phyloP scores from a whole-genome alignment of 2,329 filamentous ascomycete genomes.

The Ophiognomonia clavigignenti-juglandacearum region DNA sequence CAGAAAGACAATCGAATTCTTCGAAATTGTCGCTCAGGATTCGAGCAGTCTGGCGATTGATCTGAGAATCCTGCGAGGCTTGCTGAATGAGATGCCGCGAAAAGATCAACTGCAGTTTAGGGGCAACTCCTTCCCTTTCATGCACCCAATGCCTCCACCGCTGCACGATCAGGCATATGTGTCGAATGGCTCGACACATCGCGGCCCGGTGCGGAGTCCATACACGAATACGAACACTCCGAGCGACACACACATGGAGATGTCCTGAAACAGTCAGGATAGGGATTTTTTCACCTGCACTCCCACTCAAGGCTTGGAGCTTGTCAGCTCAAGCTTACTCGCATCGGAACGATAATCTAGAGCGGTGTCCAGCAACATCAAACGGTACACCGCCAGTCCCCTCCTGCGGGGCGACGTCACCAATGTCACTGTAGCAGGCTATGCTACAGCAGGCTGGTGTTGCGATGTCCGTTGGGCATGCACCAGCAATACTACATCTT shows the following conservation, averaged over 20 bases:
- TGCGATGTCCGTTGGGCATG: not conserved
- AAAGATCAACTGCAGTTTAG: conserved; percentile 5
- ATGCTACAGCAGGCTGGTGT: too few relatives aligned
- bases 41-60: conserved; percentile 73
- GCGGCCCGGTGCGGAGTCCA: conserved; percentile 6
- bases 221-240: conserved; percentile 3
- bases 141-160: conserved; percentile 1
- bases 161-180: conserved; percentile 9
- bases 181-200: conserved; percentile 8
- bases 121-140: not conserved
- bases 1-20: conserved; percentile 69
- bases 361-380: too few relatives aligned
- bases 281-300: too few relatives aligned
- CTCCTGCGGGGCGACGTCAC: not conserved
- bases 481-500: too few relatives aligned
- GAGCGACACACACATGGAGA: conserved; percentile 13
- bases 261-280: not conserved
- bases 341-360: too few relatives aligned
- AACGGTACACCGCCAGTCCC: not conserved
- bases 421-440: not conserved
- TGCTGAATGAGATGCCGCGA: conserved; percentile 39
- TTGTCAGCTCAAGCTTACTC: too few relatives aligned
- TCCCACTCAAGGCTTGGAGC: too few relatives aligned
- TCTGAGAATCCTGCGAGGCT: conserved; percentile 63
- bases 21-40: conserved; percentile 63